These are phyloP conservation scores for Plantago major DNA, from an alignment of 257 asterid genomes.

Conservation along the genomic window DNA sequence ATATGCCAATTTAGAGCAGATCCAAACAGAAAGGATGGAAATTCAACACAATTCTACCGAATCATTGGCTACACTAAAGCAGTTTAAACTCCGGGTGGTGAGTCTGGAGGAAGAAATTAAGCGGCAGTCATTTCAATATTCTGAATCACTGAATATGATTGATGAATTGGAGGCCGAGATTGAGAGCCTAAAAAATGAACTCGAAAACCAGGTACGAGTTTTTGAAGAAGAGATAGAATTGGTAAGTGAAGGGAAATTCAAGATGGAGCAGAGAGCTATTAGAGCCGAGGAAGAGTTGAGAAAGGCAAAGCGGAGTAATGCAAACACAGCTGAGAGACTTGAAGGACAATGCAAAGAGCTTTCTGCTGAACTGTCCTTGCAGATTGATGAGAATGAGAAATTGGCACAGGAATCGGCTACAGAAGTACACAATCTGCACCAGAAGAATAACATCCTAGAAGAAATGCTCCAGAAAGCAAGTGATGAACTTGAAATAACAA, in stretches of 20 bases:
- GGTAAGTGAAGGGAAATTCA: slow-evolving; percentile 41
- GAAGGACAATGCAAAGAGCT: slow-evolving; percentile 63
- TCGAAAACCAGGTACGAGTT: slow-evolving; percentile 49
- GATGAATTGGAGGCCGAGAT: slow-evolving; percentile 55
- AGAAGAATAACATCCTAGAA: slow-evolving; percentile 54
- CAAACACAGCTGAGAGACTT: slow-evolving; percentile 49
- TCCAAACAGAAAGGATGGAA: slow-evolving; percentile 41
- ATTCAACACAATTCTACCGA: slow-evolving; percentile 42
- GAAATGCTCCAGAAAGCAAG: slow-evolving; percentile 51
- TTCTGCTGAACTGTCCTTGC: slow-evolving; percentile 55
- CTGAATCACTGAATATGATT: slow-evolving; percentile 42
- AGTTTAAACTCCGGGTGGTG: slow-evolving; percentile 46
- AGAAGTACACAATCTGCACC: slow-evolving; percentile 53
- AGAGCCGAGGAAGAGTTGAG: slow-evolving; percentile 74
- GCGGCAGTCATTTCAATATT: slow-evolving; percentile 41
- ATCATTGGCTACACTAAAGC: slow-evolving; percentile 46
- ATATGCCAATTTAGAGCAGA: slow-evolving; percentile 40
- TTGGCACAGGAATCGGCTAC: slow-evolving; percentile 44
- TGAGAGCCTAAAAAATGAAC: slow-evolving; percentile 58
- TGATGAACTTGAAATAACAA: slow-evolving; percentile 40
- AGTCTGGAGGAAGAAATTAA: slow-evolving; percentile 50
- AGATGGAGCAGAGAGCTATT: slow-evolving; percentile 74
- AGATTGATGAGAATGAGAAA: slow-evolving; percentile 59
- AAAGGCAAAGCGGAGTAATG: slow-evolving; percentile 45
- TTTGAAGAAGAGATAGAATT: slow-evolving; percentile 55